phyloP scores from a whole-genome alignment of 768 basidiomycete species.

The Termitomyces sp. region DNA sequence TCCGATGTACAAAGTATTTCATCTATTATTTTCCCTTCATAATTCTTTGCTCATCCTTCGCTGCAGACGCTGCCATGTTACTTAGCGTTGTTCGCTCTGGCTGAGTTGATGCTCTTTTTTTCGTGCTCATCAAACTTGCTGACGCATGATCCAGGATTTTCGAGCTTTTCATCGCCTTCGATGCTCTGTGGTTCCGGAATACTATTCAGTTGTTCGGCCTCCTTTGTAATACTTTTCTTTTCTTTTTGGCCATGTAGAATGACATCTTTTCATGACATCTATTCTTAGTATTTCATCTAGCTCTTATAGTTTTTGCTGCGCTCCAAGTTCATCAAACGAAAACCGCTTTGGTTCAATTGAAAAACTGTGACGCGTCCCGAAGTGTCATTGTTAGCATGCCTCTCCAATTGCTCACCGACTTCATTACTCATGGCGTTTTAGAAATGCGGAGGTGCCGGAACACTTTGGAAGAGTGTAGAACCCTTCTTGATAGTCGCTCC shows the following conservation, averaged over 20 bases:
- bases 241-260: not conserved
- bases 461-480: constrained; percentile 53
- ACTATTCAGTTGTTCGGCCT: constrained; percentile 75
- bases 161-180: constrained; percentile 73
- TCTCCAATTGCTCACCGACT: not conserved
- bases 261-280: not conserved
- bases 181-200: constrained; percentile 77
- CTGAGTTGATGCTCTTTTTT: constrained; percentile 47
- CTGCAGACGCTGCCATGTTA: constrained; percentile 76
- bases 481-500: constrained; percentile 73
- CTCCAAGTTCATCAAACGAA: constrained; percentile 77
- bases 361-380: constrained; percentile 26
- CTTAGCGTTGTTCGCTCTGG: constrained; percentile 76
- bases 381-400: constrained; percentile 34
- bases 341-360: constrained; percentile 42
- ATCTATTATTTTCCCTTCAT: not conserved
- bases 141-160: constrained; percentile 51
- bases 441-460: constrained; percentile 43
- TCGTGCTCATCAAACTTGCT: constrained; percentile 1
- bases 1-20: constrained; percentile 48
- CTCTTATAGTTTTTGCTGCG: constrained; percentile 66
- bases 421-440: constrained; percentile 17
- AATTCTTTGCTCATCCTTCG: not conserved
- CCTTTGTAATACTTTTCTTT: constrained; percentile 37
- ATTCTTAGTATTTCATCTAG: constrained; percentile 62